phyloP scores from a whole-genome alignment of 192 early-diverging fungal genomes.

The Podochytrium sp. region DNA sequence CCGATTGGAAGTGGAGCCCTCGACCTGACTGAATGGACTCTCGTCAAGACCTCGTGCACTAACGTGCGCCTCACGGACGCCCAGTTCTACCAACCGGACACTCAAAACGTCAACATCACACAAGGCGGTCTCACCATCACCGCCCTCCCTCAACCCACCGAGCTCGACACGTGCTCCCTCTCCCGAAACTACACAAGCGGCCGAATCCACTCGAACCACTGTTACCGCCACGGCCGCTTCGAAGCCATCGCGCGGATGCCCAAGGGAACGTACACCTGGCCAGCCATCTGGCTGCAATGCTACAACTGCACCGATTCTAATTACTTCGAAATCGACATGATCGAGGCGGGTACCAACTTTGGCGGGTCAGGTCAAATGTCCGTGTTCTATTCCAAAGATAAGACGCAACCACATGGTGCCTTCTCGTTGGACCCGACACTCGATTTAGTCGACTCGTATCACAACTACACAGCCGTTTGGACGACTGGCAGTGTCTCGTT shows the following conservation, averaged over 20 bases:
- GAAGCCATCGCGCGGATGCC: not conserved
- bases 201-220: not conserved
- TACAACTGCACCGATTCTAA: constrained; percentile 5
- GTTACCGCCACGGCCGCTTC: not conserved
- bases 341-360: not conserved
- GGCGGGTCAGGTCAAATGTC: not conserved
- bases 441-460: not conserved
- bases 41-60: not conserved
- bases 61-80: not conserved
- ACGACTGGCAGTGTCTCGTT: not conserved
- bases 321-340: constrained; percentile 3
- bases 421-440: not conserved
- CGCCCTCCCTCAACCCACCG: not conserved
- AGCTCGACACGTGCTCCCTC: not conserved
- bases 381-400: not conserved
- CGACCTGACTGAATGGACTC: not conserved
- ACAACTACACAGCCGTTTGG: constrained; percentile 10
- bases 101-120: not conserved
- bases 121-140: not conserved
- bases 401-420: not conserved
- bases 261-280: not conserved
- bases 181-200: not conserved
- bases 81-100: not conserved
- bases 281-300: constrained; percentile 11
- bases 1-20: too few relatives aligned